Conservation (phyloP, 306 rosid species). For the Sesbania bispinosa region DNA sequence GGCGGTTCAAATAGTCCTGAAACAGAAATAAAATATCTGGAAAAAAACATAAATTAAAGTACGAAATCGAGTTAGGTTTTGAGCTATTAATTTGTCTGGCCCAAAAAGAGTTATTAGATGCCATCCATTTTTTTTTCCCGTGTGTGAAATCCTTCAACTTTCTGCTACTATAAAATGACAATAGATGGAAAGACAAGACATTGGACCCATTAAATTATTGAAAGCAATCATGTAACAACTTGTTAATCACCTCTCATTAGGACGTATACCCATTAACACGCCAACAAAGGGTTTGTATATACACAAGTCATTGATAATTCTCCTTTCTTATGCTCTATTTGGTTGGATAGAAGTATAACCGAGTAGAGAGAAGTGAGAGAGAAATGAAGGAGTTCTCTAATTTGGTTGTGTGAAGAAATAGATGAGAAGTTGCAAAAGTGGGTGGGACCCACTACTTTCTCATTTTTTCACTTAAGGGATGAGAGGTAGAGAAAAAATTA, state of each 20-base stretch:
- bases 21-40: not conserved
- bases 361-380: too few relatives aligned
- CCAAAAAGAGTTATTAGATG: not conserved
- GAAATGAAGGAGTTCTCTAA: too few relatives aligned
- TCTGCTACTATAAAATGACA: not conserved
- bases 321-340: too few relatives aligned
- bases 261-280: not conserved
- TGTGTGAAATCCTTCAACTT: not conserved
- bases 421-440: too few relatives aligned
- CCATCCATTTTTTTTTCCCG: too few relatives aligned
- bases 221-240: not conserved
- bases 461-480: too few relatives aligned
- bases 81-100: not conserved
- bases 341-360: too few relatives aligned
- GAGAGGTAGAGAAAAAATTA: too few relatives aligned
- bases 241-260: not conserved
- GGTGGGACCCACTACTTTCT: too few relatives aligned
- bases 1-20: too few relatives aligned
- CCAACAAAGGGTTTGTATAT: not conserved
- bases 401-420: too few relatives aligned
- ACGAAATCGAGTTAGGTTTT: not conserved
- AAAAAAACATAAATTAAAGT: not conserved
- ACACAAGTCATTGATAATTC: too few relatives aligned
- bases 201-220: conserved; percentile 1
- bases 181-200: not conserved